These are phyloP conservation scores for Delonix regia DNA, from an alignment of 306 rosid species.

Conservation along the genomic window DNA sequence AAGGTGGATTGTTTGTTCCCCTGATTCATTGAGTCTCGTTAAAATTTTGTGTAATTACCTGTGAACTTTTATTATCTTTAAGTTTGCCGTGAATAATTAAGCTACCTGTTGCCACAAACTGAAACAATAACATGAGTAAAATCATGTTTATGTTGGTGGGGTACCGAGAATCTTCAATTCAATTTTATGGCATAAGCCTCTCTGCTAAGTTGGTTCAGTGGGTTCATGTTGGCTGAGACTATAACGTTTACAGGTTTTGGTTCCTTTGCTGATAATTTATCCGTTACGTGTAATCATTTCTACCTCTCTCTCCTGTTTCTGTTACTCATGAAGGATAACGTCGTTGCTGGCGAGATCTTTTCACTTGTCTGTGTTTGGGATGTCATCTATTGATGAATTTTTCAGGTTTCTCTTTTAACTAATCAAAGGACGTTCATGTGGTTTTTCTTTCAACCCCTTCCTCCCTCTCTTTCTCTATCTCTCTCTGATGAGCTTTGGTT, in stretches of 20 bases:
- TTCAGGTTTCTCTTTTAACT: slow-evolving; percentile 37
- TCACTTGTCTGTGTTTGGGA: slow-evolving; percentile 20
- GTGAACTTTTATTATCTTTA: background rate
- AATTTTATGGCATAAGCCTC: background rate
- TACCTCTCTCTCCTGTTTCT: slow-evolving; percentile 26
- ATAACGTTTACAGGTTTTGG: slow-evolving; percentile 10
- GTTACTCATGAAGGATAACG: slow-evolving; percentile 39
- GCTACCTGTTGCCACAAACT: slow-evolving; percentile 31
- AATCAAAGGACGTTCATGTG: slow-evolving; percentile 39
- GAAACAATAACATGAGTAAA: slow-evolving; percentile 4
- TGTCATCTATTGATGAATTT: slow-evolving; percentile 37
- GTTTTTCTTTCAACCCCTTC: slow-evolving; percentile 32
- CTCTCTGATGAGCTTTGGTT: slow-evolving; percentile 32
- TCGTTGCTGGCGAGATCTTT: slow-evolving; percentile 37
- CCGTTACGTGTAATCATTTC: slow-evolving; percentile 23
- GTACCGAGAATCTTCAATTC: slow-evolving; percentile 21
- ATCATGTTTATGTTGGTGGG: slow-evolving; percentile 30
- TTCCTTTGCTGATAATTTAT: slow-evolving; percentile 10
- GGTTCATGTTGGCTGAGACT: slow-evolving; percentile 28
- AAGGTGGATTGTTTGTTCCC: slow-evolving; percentile 55
- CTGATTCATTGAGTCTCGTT: background rate
- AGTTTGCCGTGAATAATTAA: slow-evolving; percentile 18
- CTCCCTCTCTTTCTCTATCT: slow-evolving; percentile 13
- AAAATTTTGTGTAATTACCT: slow-evolving; percentile 3
- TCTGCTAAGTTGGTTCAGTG: slow-evolving; percentile 25